Evolutionary conservation across 768 basidiomycete species (phyloP).

Genomic region (Podaxis mareebaensis): DNA sequence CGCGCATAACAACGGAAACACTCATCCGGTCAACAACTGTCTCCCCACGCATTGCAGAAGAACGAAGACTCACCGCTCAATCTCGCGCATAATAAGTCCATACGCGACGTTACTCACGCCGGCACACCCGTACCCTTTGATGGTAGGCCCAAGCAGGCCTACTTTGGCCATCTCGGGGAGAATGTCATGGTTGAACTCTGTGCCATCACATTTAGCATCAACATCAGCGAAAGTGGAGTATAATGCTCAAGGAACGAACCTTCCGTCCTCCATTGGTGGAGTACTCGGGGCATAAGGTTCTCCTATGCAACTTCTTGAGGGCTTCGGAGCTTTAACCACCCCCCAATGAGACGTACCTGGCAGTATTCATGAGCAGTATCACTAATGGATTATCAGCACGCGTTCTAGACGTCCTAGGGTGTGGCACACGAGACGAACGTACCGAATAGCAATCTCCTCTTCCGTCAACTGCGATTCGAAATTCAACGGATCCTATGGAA

Average conservation of each 20-base stretch:
- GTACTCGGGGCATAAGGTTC: conserved; percentile 82
- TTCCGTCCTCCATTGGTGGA: conserved; percentile 88
- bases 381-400: conserved; percentile 36
- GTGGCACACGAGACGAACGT: conserved; percentile 17
- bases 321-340: neutral
- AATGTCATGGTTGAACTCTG: conserved; percentile 76
- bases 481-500: conserved; percentile 75
- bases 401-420: conserved; percentile 3
- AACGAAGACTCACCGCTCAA: conserved; percentile 66
- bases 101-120: conserved; percentile 91
- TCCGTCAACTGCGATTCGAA: conserved; percentile 81
- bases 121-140: conserved; percentile 91
- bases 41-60: neutral
- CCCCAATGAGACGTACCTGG: conserved; percentile 48
- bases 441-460: conserved; percentile 91
- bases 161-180: conserved; percentile 91
- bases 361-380: conserved; percentile 81
- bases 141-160: conserved; percentile 90
- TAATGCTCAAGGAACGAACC: conserved; percentile 38
- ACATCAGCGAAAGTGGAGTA: neutral
- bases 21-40: conserved; percentile 1
- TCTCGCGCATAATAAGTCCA: conserved; percentile 90
- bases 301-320: conserved; percentile 47
- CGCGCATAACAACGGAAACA: neutral
- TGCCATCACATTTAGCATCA: neutral